These are phyloP conservation scores for Boletus rubescentipes DNA, from an alignment of 768 basidiomycete species.

Conservation along the genomic window DNA sequence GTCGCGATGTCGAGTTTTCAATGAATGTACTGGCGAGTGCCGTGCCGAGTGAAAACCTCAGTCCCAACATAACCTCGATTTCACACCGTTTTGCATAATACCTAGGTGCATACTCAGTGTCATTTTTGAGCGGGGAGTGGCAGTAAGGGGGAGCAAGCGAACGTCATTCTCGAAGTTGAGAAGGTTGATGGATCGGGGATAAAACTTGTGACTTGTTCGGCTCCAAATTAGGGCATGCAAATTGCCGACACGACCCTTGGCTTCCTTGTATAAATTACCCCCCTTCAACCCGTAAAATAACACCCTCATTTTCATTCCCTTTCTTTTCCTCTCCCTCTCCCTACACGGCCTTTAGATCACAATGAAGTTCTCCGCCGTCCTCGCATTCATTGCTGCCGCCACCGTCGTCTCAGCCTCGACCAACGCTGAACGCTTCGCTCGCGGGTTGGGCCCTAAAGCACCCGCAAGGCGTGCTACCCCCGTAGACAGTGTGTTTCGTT, in stretches of 20 bases:
- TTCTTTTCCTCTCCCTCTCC: not conserved
- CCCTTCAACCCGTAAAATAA: not conserved
- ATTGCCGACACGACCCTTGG: constrained; percentile 19
- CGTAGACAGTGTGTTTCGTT: constrained; percentile 30
- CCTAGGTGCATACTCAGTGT: too few relatives aligned
- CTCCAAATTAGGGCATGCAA: not conserved
- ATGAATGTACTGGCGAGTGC: not conserved
- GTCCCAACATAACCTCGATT: not conserved
- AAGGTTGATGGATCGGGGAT: constrained; percentile 7
- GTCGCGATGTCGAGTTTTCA: not conserved
- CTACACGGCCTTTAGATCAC: not conserved
- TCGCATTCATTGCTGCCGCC: constrained; percentile 40
- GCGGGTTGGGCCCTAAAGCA: constrained; percentile 48
- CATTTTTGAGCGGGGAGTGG: not conserved
- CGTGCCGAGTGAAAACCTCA: not conserved
- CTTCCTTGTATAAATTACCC: constrained; percentile 11
- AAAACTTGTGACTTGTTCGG: not conserved
- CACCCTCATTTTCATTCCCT: too few relatives aligned
- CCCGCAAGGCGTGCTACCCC: constrained; percentile 39
- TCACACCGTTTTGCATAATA: too few relatives aligned
- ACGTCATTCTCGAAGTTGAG: not conserved
- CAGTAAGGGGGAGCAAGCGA: not conserved
- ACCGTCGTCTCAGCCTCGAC: constrained; percentile 44
- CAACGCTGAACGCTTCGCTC: constrained; percentile 54
- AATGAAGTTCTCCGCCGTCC: constrained; percentile 31